phyloP scores from a whole-genome alignment of 139 green algal genomes.

The Spirogloea muscicola region DNA sequence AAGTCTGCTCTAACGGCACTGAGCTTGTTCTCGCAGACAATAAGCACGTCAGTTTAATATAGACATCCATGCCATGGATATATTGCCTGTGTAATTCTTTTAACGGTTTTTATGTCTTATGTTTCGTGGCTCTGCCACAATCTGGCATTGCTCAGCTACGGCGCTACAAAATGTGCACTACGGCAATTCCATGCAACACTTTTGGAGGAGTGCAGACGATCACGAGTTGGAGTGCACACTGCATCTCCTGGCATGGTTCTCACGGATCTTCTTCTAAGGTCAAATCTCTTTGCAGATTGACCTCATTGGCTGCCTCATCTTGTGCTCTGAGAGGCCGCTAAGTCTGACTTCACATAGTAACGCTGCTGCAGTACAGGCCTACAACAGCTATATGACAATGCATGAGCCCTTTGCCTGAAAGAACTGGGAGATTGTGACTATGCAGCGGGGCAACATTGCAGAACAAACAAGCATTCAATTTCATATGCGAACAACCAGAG shows the following conservation, averaged over 20 bases:
- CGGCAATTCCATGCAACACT: constrained; percentile 22
- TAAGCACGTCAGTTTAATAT: background rate
- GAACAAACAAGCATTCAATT: constrained; percentile 74
- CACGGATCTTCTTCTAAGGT: constrained; percentile 69
- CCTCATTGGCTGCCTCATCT: no score
- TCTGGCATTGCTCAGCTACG: constrained; percentile 33
- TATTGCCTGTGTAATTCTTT: background rate
- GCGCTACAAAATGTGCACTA: constrained; percentile 27
- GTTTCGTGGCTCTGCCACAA: no score
- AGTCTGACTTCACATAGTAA: background rate
- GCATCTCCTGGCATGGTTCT: constrained; percentile 85
- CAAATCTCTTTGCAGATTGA: no score
- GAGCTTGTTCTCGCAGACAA: background rate
- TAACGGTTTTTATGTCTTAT: no score
- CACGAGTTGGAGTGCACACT: constrained; percentile 61
- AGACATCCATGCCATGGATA: no score
- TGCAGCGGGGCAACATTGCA: constrained; percentile 26
- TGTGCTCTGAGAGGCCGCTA: background rate
- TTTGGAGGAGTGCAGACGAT: background rate
- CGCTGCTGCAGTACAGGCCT: background rate
- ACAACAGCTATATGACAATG: no score
- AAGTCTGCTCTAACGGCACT: background rate
- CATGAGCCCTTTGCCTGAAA: background rate
- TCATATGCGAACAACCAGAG: constrained; percentile 84
- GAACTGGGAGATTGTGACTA: background rate